Conservation (phyloP, 345 rosid species). For the Lenwebbia sp. region DNA sequence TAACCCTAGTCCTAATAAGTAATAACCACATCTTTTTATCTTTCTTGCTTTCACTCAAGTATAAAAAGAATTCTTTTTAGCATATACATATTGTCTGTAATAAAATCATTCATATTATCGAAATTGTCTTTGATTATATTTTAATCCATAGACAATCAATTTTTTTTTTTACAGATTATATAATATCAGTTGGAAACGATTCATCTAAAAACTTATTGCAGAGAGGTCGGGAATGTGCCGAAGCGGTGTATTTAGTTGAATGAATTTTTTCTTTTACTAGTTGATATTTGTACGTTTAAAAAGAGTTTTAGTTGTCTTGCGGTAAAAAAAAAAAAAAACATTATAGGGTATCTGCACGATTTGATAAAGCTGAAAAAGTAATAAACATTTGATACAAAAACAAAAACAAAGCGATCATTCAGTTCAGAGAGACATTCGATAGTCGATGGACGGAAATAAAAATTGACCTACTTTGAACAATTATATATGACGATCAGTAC, state of each 20-base stretch:
- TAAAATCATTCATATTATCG: background rate
- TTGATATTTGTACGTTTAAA: background rate
- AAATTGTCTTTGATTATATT: too few species aligned
- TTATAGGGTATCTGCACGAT: fast-evolving
- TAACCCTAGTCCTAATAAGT: too few species aligned
- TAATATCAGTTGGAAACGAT: background rate
- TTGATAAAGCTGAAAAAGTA: fast-evolving
- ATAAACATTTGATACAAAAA: background rate
- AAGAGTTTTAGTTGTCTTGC: background rate
- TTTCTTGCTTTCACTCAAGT: background rate
- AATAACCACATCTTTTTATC: background rate
- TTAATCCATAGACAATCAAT: too few species aligned
- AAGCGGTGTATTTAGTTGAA: background rate
- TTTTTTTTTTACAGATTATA: too few species aligned
- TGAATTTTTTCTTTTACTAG: background rate
- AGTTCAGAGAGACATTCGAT: fast-evolving
- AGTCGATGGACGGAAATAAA: fast-evolving
- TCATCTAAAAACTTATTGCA: background rate
- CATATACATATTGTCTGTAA: background rate
- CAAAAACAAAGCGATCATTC: background rate
- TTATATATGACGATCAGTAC: too few species aligned
- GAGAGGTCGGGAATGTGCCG: fast-evolving
- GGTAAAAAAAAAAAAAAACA: background rate
- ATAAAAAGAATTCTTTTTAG: background rate
- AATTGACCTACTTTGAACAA: fast-evolving